Evolutionary conservation across 352 stramenopile genomes (phyloP).

Genomic region (Elongisporangium prolatum): DNA sequence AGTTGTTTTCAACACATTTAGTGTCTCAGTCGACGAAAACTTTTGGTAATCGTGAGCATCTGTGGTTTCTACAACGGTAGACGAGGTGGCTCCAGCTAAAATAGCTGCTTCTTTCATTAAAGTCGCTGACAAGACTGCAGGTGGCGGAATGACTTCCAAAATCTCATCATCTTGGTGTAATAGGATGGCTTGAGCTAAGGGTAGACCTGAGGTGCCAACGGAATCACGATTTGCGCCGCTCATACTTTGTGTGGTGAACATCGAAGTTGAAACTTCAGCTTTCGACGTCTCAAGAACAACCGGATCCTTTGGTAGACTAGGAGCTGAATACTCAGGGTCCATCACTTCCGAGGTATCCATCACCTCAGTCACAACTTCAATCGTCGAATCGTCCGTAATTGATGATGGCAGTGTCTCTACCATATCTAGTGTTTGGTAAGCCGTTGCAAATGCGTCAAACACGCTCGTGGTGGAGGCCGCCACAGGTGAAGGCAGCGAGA

Average conservation of each 20-base stretch:
- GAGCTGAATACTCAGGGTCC: neutral
- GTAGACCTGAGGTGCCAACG: neutral
- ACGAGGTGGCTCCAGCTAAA: neutral
- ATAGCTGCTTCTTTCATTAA: neutral
- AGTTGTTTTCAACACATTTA: neutral
- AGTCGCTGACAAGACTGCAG: neutral
- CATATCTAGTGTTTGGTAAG: neutral
- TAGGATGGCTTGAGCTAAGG: neutral
- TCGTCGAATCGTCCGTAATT: neutral
- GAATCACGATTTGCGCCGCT: neutral
- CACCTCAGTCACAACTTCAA: neutral
- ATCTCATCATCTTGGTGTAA: neutral
- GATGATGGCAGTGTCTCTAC: neutral
- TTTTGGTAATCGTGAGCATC: neutral
- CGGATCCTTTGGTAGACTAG: neutral
- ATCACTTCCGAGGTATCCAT: neutral
- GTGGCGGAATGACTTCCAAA: neutral
- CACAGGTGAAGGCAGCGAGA: slow-evolving; percentile 42
- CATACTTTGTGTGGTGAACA: neutral
- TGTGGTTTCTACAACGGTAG: neutral
- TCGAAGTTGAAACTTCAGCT: neutral
- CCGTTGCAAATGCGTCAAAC: slow-evolving; percentile 13
- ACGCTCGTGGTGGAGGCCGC: slow-evolving; percentile 5
- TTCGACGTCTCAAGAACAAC: neutral
- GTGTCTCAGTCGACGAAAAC: neutral